Percentiles rank a stretch among this genome's conserved stretches.
These are phyloP conservation scores for Verbena officinalis DNA, from an alignment of 257 asterid genomes.

Conservation along the genomic window DNA sequence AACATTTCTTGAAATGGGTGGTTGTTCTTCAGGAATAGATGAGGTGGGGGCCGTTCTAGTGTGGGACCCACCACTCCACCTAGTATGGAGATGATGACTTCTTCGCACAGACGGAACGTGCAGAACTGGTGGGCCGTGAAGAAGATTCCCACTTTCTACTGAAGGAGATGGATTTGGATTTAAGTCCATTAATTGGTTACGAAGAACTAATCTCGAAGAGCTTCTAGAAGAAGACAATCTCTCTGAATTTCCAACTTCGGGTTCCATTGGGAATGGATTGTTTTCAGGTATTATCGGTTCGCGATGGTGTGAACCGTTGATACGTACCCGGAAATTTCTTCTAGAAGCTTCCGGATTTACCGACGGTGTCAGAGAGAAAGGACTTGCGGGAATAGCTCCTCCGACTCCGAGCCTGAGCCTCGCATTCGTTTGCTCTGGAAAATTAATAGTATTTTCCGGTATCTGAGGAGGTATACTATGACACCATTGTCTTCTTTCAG, in stretches of 20 bases:
- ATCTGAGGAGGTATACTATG: constrained; percentile 35
- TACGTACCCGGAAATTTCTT: constrained; percentile 66
- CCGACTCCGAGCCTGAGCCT: constrained; percentile 73
- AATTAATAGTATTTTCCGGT: constrained; percentile 35
- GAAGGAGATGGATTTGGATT: constrained; percentile 46
- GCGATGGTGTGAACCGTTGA: constrained; percentile 60
- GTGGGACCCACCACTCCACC: constrained; percentile 63
- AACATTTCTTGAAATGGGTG: constrained; percentile 41
- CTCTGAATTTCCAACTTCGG: constrained; percentile 39
- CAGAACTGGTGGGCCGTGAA: constrained; percentile 38
- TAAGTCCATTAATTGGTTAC: constrained; percentile 41
- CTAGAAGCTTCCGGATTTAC: constrained; percentile 48
- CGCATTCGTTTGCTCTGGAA: constrained; percentile 53
- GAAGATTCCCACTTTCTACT: constrained; percentile 40
- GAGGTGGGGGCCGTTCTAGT: constrained; percentile 46
- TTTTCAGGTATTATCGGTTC: constrained; percentile 35
- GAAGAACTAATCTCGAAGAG: constrained; percentile 45
- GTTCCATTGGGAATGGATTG: constrained; percentile 37
- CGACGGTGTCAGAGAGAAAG: constrained; percentile 44
- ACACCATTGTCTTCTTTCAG: constrained; percentile 53
- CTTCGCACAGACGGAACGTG: constrained; percentile 46
- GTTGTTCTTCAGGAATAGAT: constrained; percentile 29
- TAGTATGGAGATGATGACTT: constrained; percentile 36
- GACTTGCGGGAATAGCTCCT: constrained; percentile 38
- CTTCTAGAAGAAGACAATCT: constrained; percentile 41